Conservation (phyloP, 371 early-diverging fungal genomes). For the Thermomucor indicae-seudaticae region DNA sequence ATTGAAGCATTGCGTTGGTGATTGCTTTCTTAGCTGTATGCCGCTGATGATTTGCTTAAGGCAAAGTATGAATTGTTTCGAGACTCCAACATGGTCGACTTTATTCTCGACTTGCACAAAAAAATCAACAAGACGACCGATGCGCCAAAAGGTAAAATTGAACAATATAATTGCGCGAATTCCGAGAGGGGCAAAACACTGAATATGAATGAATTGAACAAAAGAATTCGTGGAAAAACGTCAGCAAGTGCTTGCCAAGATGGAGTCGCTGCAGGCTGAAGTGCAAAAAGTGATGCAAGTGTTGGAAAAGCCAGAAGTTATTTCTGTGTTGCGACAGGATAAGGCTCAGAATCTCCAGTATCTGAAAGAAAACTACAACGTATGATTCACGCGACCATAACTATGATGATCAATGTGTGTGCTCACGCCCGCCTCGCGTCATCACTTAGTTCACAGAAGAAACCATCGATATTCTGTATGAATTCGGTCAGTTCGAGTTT, state of each 20-base stretch:
- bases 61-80: conserved; percentile 86
- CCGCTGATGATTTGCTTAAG: conserved; percentile 65
- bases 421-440: neutral
- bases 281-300: conserved; percentile 84
- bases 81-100: conserved; percentile 92
- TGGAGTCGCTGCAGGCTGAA: conserved; percentile 71
- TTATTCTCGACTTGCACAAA: conserved; percentile 75
- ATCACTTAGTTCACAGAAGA: conserved; percentile 71
- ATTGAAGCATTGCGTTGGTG: neutral
- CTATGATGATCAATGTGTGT: conserved; percentile 1
- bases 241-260: conserved; percentile 64
- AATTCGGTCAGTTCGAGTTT: conserved; percentile 87
- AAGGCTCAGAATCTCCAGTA: conserved; percentile 84
- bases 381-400: too few relatives aligned
- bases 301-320: conserved; percentile 88
- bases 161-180: neutral
- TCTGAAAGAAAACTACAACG: conserved; percentile 78
- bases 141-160: conserved; percentile 53
- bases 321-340: conserved; percentile 86
- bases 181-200: neutral
- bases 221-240: conserved; percentile 73
- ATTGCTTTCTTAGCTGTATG: conserved; percentile 59
- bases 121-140: conserved; percentile 68
- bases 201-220: too few relatives aligned
- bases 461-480: conserved; percentile 79